Base-by-base conservation (phyloP, 192 early-diverging fungal species). In the Backusella tarrabulga region DNA sequence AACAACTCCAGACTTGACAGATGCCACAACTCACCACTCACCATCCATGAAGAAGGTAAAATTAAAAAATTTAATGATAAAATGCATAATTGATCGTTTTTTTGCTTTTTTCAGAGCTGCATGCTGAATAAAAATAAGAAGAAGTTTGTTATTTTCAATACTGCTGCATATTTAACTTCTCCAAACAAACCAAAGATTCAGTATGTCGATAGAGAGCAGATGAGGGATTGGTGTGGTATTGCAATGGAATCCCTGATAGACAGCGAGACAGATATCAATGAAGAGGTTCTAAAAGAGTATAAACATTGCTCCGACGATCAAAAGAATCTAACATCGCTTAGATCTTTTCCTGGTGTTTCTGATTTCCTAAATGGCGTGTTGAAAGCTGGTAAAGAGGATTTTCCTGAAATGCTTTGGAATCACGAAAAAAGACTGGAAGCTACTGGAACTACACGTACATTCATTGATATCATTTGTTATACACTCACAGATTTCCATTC, bases 101-200 rank as follows among this genome's bases (percentile, higher is more conserved):
- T 67, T 66, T 32, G 32, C 11, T 0, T 67, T 14, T 67, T 67
- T 67, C 63, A 67, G 63, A 67, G 11, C 63, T 67, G 19, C 38
- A 36, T 9, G n/a, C 38, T 38, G 68, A 5, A 34, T 38, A 68
- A 68, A 68, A 36, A 68, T 68, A 34, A n/a, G 14, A 68, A 40
- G 34, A 38, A 34, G n/a, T 68, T 68, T 34, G 36, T 14, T 36
- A 38, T 68, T 36, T 68, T 68, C 67, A 34, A 68, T 68, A 34
- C 67, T n/a, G 36, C 67, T 68, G 67, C 67, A 34, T 68, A 68
- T 68, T 34, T 68, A 34, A 68, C 67, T 68, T 38, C 19, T 69
- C 68, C 68, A 69, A 69, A 69, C 21, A 69, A 69, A 35, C 68
- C 36, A 35, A 69, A 69, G 9, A 69, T 69, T 38, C 68, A 69